Evolutionary conservation across 2,329 filamentous ascomycete species (phyloP), one percentile per base, ranked within the genome.

Genomic region (Hypoxylon sp.): DNA sequence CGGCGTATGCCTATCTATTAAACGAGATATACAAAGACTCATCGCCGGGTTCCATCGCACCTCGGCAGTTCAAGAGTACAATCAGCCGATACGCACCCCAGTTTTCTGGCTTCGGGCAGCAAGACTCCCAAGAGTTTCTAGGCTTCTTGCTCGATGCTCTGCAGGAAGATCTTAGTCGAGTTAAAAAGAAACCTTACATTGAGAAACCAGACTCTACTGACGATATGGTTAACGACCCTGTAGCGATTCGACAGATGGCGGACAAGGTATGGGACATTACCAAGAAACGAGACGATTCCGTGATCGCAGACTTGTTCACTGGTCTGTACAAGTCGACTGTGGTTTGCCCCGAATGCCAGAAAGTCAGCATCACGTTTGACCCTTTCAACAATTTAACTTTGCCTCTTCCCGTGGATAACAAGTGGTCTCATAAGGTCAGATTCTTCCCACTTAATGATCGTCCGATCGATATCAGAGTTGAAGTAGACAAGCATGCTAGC

Each of bases 291-390:
- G 97, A 99, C 73, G 94, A 98, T 77, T 98, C 96, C 0, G 92
- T 98, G 44, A 93, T 98, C 72, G 95, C 93, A 63, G 96, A 99
- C 77, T 86, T 99, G 10, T 99, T 99, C 79, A 97, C 93, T 21
- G 96, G 96, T 70, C 93, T 98, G 87, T 99, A 98, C 87, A 98
- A 98, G 82, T 98, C 97, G 48, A 98, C 95, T 0, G 87, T 99
- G 70, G 91, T 96, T 70, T 99, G 96, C 77, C 96, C 96, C 0
- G 88, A 87, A 6, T 99, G 96, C 79, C 87, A 91, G 73, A 99
- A 98, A 82, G 92, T 98, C 80, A 98, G 94, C 87, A 97, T 99
- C 75, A 98, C 96, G 0, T 99, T 99, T 76, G 96, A 99, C 78
- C 96, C 96, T 0, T 99, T 97, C 84, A 98, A 94, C 79, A 96